Conservation (phyloP, 257 asterid species). For the Linaria vulgaris region DNA sequence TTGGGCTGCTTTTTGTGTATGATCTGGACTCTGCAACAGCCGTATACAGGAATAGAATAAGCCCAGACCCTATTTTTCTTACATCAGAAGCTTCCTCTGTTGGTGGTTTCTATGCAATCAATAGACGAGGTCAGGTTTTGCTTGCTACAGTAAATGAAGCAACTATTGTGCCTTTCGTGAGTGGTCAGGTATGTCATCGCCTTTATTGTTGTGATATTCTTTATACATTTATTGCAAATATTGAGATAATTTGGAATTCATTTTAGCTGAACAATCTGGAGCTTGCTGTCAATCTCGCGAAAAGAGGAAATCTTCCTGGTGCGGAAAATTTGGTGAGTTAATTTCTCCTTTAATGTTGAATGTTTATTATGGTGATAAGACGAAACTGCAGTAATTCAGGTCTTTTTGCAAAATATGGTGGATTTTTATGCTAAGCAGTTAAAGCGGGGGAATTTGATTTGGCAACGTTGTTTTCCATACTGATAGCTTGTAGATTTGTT, state of each 20-base stretch:
- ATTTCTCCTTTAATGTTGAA: background rate
- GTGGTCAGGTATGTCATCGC: constrained; percentile 75
- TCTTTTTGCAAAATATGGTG: constrained; percentile 3
- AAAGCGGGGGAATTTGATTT: constrained; percentile 7
- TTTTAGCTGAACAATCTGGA: constrained; percentile 85
- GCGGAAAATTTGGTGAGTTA: constrained; percentile 86
- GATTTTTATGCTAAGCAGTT: constrained; percentile 15
- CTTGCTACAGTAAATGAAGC: constrained; percentile 93
- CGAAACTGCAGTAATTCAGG: background rate
- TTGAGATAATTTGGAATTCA: constrained; percentile 25
- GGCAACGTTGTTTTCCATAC: background rate
- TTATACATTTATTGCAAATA: background rate
- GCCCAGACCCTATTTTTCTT: constrained; percentile 92
- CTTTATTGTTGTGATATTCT: background rate
- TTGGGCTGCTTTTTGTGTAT: constrained; percentile 68
- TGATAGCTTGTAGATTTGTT: background rate
- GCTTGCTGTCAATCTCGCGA: constrained; percentile 96
- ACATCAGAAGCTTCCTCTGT: constrained; percentile 84
- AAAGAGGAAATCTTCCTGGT: constrained; percentile 96
- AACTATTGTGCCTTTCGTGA: constrained; percentile 83
- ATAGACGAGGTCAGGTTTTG: constrained; percentile 92
- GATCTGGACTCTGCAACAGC: constrained; percentile 79
- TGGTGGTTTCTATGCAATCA: constrained; percentile 91
- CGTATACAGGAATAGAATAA: constrained; percentile 87
- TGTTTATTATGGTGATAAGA: background rate